phyloP scores from a whole-genome alignment of 1,139 yeast species.

The Yamadazyma atlantica region DNA sequence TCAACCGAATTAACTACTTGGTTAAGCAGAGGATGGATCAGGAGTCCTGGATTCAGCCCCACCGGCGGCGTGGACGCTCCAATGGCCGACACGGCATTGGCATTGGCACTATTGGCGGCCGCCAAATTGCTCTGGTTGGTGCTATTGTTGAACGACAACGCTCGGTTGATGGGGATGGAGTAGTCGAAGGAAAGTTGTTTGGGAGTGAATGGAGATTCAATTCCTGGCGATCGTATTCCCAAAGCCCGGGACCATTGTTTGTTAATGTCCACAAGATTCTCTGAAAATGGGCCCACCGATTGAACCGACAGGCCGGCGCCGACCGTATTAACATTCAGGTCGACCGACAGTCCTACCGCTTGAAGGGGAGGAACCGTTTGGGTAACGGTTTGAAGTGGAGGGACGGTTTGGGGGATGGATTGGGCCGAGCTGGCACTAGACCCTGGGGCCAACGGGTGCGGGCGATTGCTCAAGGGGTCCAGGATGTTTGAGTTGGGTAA shows the following conservation, averaged over 20 bases:
- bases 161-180: conserved; percentile 17
- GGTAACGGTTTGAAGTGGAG: too few relatives aligned
- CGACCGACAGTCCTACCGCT: too few relatives aligned
- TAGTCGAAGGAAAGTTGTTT: conserved; percentile 13
- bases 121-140: conserved; percentile 8
- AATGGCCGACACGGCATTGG: conserved; percentile 7
- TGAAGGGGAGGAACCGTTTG: too few relatives aligned
- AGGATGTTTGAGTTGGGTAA: too few relatives aligned
- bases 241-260: conserved; percentile 18
- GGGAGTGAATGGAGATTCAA: conserved; percentile 16
- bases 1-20: neutral
- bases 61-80: conserved; percentile 7
- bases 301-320: too few relatives aligned
- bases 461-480: too few relatives aligned
- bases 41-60: neutral
- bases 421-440: too few relatives aligned
- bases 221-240: conserved; percentile 17
- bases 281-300: too few relatives aligned
- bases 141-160: conserved; percentile 14
- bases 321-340: too few relatives aligned
- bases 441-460: too few relatives aligned
- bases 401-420: too few relatives aligned
- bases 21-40: neutral
- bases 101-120: conserved; percentile 10
- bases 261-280: conserved; percentile 13